phyloP scores from a whole-genome alignment of 441 rosid species.

The Omphalea diandra region DNA sequence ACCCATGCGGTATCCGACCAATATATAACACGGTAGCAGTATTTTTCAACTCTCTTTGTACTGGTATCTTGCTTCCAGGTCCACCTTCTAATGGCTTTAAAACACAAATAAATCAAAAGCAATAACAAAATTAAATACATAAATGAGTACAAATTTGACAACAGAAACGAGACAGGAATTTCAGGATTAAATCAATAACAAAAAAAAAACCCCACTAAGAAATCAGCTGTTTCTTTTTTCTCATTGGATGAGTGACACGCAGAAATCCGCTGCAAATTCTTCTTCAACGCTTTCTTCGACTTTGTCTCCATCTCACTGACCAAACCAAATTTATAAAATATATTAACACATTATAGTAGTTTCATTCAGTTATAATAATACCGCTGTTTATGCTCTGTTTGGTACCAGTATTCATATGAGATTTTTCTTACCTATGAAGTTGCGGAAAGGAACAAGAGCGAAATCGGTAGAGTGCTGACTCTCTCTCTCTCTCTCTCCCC shows the following conservation, averaged over 20 bases:
- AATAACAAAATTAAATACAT: neutral
- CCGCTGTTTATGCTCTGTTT: too few relatives aligned
- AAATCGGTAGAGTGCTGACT: too few relatives aligned
- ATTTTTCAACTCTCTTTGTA: constrained; percentile 31
- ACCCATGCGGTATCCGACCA: constrained; percentile 88
- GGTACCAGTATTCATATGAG: too few relatives aligned
- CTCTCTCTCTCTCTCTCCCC: too few relatives aligned
- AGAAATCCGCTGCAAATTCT: constrained; percentile 47
- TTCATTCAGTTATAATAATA: too few relatives aligned
- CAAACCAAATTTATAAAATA: neutral
- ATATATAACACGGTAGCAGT: constrained; percentile 65
- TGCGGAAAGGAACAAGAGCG: too few relatives aligned
- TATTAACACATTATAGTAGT: neutral
- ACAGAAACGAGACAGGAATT: neutral
- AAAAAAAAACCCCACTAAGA: constrained; percentile 47
- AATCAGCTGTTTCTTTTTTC: constrained; percentile 53
- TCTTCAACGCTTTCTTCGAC: constrained; percentile 67
- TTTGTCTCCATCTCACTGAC: constrained; percentile 57
- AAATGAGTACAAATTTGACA: neutral
- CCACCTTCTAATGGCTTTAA: constrained; percentile 79
- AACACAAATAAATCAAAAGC: neutral
- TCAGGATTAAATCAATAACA: neutral
- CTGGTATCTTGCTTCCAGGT: constrained; percentile 50
- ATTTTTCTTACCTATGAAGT: too few relatives aligned
- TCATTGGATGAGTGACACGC: constrained; percentile 23